Conservation (phyloP, 345 rosid species). For the Anastatica hierochuntica region DNA sequence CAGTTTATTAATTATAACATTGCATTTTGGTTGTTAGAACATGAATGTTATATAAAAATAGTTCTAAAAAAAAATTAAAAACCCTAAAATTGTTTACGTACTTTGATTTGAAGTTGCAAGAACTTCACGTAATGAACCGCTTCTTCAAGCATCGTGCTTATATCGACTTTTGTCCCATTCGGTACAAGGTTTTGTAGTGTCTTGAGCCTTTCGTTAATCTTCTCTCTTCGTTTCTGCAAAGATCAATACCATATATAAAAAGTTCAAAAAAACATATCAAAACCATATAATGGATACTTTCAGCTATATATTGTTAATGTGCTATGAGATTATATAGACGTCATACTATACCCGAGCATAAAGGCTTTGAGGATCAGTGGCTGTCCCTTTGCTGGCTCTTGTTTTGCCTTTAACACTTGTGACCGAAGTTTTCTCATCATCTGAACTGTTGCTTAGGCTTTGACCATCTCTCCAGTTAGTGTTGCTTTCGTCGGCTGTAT, state of each 20-base stretch:
- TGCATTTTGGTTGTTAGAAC: neutral
- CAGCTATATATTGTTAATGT: too few relatives aligned
- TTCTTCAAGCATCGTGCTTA: slow-evolving; percentile 95
- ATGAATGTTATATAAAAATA: neutral
- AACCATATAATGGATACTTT: too few relatives aligned
- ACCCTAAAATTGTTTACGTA: neutral
- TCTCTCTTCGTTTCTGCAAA: slow-evolving; percentile 85
- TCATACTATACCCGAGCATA: slow-evolving; percentile 63
- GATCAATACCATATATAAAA: too few relatives aligned
- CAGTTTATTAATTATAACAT: slow-evolving; percentile 14
- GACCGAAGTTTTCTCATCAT: slow-evolving; percentile 51
- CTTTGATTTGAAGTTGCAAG: slow-evolving; percentile 88
- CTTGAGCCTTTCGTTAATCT: slow-evolving; percentile 71
- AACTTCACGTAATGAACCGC: slow-evolving; percentile 87
- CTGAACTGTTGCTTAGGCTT: slow-evolving; percentile 49
- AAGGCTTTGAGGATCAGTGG: slow-evolving; percentile 93
- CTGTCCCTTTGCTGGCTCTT: slow-evolving; percentile 73
- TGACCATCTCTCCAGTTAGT: slow-evolving; percentile 21
- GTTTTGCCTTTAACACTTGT: slow-evolving; percentile 50
- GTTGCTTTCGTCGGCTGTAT: slow-evolving; percentile 32
- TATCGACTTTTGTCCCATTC: slow-evolving; percentile 86
- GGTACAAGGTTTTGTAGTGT: slow-evolving; percentile 80
- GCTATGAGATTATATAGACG: too few relatives aligned
- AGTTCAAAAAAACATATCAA: too few relatives aligned
- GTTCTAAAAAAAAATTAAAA: neutral